Conservation (phyloP, 768 basidiomycete genomes). For the Clathrus columnatus region DNA sequence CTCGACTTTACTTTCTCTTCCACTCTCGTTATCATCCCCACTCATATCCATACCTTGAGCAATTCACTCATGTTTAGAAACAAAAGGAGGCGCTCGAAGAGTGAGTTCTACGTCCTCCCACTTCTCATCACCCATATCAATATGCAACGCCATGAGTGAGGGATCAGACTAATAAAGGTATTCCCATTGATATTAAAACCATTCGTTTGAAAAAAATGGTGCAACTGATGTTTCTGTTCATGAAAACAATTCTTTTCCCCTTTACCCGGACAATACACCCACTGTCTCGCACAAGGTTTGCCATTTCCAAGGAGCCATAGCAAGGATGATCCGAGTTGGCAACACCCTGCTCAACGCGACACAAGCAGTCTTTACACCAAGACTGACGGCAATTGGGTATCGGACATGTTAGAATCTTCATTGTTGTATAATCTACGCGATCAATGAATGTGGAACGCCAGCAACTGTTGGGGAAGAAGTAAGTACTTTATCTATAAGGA, state of each 20-base stretch:
- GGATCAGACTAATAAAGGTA: background rate
- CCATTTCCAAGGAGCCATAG: conserved; percentile 48
- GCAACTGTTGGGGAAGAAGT: conserved; percentile 40
- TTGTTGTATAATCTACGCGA: conserved; percentile 34
- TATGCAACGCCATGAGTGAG: background rate
- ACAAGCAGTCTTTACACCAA: conserved; percentile 58
- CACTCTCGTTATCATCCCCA: too few species aligned
- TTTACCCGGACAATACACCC: too few species aligned
- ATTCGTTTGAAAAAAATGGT: background rate
- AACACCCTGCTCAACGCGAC: conserved; percentile 30
- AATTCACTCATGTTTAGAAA: conserved; percentile 2
- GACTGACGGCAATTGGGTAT: conserved; percentile 35
- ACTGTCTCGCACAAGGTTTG: too few species aligned
- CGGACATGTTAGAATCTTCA: conserved; percentile 40
- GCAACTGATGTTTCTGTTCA: background rate
- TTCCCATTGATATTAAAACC: background rate
- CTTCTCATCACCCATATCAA: background rate
- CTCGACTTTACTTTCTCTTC: background rate
- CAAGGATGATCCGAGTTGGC: conserved; percentile 54
- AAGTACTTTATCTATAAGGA: background rate
- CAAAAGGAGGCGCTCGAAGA: background rate
- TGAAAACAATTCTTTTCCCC: too few species aligned
- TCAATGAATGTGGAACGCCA: conserved; percentile 40
- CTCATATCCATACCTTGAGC: background rate
- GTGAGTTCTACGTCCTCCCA: conserved; percentile 4